Evolutionary conservation across 805 yeast species (phyloP).

Genomic region (Barnettozyma vustinii): DNA sequence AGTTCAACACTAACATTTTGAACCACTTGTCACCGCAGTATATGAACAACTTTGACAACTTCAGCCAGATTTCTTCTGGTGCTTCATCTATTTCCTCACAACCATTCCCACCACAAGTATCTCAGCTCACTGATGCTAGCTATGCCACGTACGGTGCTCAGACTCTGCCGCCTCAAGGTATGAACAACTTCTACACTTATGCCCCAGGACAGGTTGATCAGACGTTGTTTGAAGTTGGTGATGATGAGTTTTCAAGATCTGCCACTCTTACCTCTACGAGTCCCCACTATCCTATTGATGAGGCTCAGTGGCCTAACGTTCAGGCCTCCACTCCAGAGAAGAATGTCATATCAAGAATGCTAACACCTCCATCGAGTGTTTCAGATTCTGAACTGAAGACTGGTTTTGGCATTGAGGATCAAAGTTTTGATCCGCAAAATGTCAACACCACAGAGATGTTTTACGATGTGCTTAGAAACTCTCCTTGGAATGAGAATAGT

Average conservation of each 20-base stretch:
- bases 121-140: neutral
- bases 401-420: neutral
- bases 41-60: slow-evolving; percentile 4
- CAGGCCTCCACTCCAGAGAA: slow-evolving; percentile 17
- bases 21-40: slow-evolving; percentile 13
- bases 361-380: slow-evolving; percentile 21
- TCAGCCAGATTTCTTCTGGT: neutral
- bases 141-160: neutral
- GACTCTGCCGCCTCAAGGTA: neutral
- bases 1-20: slow-evolving; percentile 6
- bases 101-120: neutral
- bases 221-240: neutral
- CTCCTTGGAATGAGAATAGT: slow-evolving; percentile 17
- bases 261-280: neutral
- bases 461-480: slow-evolving; percentile 13
- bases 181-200: slow-evolving; percentile 3
- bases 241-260: neutral
- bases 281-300: slow-evolving; percentile 5
- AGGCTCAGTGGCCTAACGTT: slow-evolving; percentile 17
- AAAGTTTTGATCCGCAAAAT: neutral
- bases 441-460: slow-evolving; percentile 3
- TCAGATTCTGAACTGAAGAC: slow-evolving; percentile 11
- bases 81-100: neutral
- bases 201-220: slow-evolving; percentile 3
- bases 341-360: slow-evolving; percentile 3